Evolutionary conservation across 2,329 filamentous ascomycete genomes (phyloP), one percentile per base, ranked within the genome.

Genomic region (Microsporum ferrugineum): DNA sequence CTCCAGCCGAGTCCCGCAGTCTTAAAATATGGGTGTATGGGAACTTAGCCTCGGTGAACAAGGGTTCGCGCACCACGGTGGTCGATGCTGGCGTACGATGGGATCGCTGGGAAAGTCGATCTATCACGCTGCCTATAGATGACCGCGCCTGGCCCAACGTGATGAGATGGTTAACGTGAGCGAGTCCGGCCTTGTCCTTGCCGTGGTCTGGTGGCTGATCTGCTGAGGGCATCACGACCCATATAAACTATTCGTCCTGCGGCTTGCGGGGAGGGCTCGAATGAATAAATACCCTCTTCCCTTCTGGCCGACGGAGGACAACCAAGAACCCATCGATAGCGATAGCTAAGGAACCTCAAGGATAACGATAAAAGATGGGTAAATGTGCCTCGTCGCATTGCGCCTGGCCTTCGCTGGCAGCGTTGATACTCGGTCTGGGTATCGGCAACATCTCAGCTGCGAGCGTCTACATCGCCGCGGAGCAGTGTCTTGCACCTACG

Each of bases 171-270:
- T 33, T 53, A 34, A 53, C 49, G 49, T 33, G 49, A 31, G 49
- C 49, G 49, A 33, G 49, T 53, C 39, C 49, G 49, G 49, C 49
- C 49, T 51, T 23, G 39, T 43, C 27, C 49, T 34, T 53, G 49
- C 49, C 49, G 5, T 53, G 17, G 49, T 53, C 49, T n/a, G 29
- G 49, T 53, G 10, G 27, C 27, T 53, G 49, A 53, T 53, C 49
- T 53, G 49, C 49, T 53, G 49, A 53, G 49, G 49, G 27, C 31
- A 53, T 53, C 49, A 53, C 49, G 49, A 53, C 49, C 49, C 49
- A 27, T n/a, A 5, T 23, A 23, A 23, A 23, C 17, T 23, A 23
- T 23, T 23, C 17, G 17, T 23, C 17, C 17, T 23, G 17, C 17
- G 17, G 17, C 17, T 23, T 23, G 17, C 17, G 17, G 17, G 17